These are phyloP conservation scores for Hebeloma cylindrosporum DNA, from an alignment of 768 basidiomycete genomes.

Conservation along the genomic window DNA sequence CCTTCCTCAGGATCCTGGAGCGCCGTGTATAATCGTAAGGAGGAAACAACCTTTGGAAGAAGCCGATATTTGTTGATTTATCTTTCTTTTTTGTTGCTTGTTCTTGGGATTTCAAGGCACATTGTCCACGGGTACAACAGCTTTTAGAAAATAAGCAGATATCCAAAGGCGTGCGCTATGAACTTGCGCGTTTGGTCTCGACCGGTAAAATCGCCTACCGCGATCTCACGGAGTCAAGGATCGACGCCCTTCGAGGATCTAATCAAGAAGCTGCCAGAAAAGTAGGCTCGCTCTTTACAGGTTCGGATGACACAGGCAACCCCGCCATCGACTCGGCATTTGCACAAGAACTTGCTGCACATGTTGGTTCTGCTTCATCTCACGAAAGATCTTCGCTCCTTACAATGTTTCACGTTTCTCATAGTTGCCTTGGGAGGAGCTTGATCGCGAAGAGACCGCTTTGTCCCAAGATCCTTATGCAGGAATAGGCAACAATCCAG, in stretches of 20 bases:
- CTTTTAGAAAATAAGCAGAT: constrained; percentile 14
- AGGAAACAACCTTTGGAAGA: no score
- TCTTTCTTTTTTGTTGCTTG: not conserved
- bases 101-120: constrained; percentile 11
- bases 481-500: constrained; percentile 38
- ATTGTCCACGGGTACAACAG: constrained; percentile 6
- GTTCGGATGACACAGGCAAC: not conserved
- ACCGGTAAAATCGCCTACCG: constrained; percentile 25
- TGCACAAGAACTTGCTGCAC: constrained; percentile 25
- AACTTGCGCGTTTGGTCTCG: constrained; percentile 46
- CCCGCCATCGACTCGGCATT: constrained; percentile 2
- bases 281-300: constrained; percentile 11
- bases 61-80: not conserved
- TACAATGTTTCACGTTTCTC: not conserved
- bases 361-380: constrained; percentile 10
- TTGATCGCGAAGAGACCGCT: constrained; percentile 53
- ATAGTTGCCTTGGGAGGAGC: constrained; percentile 62
- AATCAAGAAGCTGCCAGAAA: constrained; percentile 15
- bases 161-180: constrained; percentile 23
- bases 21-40: no score
- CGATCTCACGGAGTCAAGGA: constrained; percentile 26
- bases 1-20: no score
- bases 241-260: constrained; percentile 15
- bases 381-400: not conserved
- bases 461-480: constrained; percentile 38